Evolutionary conservation across 2,329 filamentous ascomycete genomes (phyloP).

Genomic region (Cordyceps farinosa): DNA sequence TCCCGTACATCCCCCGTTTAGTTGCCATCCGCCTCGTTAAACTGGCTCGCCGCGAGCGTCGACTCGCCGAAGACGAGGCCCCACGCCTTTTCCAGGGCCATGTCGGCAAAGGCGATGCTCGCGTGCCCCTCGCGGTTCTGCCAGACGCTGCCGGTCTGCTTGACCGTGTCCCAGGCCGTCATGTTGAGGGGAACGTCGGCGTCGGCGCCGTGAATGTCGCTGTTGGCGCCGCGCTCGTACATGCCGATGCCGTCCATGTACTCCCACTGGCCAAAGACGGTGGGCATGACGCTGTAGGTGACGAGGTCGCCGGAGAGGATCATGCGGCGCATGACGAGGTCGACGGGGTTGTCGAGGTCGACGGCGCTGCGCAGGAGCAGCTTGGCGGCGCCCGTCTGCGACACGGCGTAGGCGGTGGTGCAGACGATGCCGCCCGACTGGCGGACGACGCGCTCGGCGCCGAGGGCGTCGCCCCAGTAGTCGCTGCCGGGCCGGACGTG

Average conservation of each 20-base stretch:
- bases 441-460: conserved; percentile 25
- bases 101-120: conserved; percentile 9
- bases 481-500: conserved; percentile 19
- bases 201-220: conserved; percentile 24
- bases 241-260: conserved; percentile 25
- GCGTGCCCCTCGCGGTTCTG: neutral
- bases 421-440: conserved; percentile 24
- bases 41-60: conserved; percentile 7
- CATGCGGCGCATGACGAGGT: conserved; percentile 26
- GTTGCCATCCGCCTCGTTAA: conserved; percentile 4
- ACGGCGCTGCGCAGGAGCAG: conserved; percentile 22
- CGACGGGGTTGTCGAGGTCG: conserved; percentile 27
- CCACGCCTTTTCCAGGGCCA: conserved; percentile 15
- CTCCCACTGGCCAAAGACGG: conserved; percentile 28
- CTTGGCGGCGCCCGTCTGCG: conserved; percentile 28
- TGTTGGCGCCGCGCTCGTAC: conserved; percentile 22
- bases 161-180: conserved; percentile 9
- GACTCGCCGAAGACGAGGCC: neutral
- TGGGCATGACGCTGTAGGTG: conserved; percentile 25
- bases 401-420: conserved; percentile 28
- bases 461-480: conserved; percentile 22
- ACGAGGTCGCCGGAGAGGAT: conserved; percentile 23
- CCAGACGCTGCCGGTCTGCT: conserved; percentile 15
- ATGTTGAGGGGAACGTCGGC: conserved; percentile 16
- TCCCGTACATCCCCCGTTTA: neutral